Evolutionary conservation across 305 asterid species (phyloP), one percentile per base, ranked within the genome.

Genomic region (Fraxinus baroniana): DNA sequence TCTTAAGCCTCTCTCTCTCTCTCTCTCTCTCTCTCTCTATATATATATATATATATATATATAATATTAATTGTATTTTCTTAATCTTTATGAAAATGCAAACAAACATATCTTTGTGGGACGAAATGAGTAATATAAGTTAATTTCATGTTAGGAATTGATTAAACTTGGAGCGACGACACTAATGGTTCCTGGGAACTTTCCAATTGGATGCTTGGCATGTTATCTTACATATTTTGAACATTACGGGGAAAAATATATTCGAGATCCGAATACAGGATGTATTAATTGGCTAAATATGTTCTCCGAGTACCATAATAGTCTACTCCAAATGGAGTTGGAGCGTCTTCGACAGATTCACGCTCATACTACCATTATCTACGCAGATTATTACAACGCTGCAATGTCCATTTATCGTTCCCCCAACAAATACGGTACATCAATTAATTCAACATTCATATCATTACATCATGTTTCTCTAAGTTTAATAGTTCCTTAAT

Each of bases 321-420:
- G 32, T 24, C 74, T 78, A 18, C 86, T 87, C 5, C 79, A 73
- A 60, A 41, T 0, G 36, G 84, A 85, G 77, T 64, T 87, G 3
- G 30, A 85, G 1, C 79, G 41, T 7, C 64, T 86, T 7, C 80
- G 79, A 68, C 35, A 79, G 1, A 77, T 81, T 24, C 55, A 87
- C 78, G 81, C 85, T 4, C 74, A 85, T 6, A 80, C 82, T 3
- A 72, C 37, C 79, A 77, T 85, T 12, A 77, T 85, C 26, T 85
- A 79, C n/a, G 88, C 86, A 2, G 89, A 87, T 68, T 79, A 83
- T 76, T 83, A 83, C 78, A 85, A 80, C 32, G 86, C 83, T 55
- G 83, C 84, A 6, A 71, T 76, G 87, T 36, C 73, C 18, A 18
- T 85, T 1, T 83, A 76, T 33, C 79, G 7, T 2, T 72, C 24